Evolutionary conservation across 352 stramenopile species (phyloP).

Genomic region (Hyaloperonospora brassicae): DNA sequence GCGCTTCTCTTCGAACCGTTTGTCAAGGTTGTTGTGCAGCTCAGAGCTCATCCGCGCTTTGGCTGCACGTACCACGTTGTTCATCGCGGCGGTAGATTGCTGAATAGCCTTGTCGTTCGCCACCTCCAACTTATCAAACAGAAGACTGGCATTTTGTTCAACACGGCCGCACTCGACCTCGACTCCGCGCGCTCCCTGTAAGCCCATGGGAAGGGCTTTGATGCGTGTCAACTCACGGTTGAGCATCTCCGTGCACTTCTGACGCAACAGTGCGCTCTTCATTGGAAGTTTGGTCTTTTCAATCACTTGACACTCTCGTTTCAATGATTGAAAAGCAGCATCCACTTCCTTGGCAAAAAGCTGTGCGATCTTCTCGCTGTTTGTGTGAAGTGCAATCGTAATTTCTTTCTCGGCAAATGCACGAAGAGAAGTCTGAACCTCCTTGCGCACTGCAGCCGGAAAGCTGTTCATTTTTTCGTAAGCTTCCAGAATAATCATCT

Average conservation of each 20-base stretch:
- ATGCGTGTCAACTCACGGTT: conserved; percentile 38
- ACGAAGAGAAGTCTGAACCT: conserved; percentile 46
- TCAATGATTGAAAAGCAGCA: conserved; percentile 42
- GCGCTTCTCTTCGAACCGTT: conserved; percentile 38
- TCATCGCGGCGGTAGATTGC: conserved; percentile 39
- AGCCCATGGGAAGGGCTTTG: conserved; percentile 37
- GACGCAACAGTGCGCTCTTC: conserved; percentile 38
- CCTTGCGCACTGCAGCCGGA: conserved; percentile 45
- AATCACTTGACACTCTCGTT: conserved; percentile 45
- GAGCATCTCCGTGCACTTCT: conserved; percentile 46
- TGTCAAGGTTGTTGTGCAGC: conserved; percentile 53
- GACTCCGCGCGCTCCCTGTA: conserved; percentile 38
- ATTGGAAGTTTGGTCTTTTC: conserved; percentile 58
- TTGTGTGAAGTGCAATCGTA: conserved; percentile 53
- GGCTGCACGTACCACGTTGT: conserved; percentile 40
- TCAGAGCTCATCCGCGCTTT: conserved; percentile 58
- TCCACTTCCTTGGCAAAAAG: conserved; percentile 51
- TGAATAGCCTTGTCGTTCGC: conserved; percentile 67
- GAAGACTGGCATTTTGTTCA: conserved; percentile 43
- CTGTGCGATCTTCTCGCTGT: conserved; percentile 55
- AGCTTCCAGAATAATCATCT: conserved; percentile 49
- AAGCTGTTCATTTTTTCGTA: conserved; percentile 42
- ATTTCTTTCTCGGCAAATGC: conserved; percentile 61
- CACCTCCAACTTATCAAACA: conserved; percentile 72
- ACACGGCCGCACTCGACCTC: conserved; percentile 52